phyloP scores from a whole-genome alignment of 441 rosid genomes.

The Populus tomentosa region DNA sequence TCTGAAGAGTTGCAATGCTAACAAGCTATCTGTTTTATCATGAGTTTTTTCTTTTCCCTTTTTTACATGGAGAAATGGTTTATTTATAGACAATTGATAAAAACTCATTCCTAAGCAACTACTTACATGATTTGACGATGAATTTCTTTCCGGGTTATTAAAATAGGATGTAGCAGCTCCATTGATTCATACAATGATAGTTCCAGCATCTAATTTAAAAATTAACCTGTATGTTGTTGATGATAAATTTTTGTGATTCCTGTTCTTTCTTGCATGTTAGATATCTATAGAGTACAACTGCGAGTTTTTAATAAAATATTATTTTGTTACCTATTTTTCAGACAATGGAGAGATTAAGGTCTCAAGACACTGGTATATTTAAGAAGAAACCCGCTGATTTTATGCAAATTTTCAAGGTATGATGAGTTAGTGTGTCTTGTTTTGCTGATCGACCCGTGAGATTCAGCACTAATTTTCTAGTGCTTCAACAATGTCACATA shows the following conservation, averaged over 20 bases:
- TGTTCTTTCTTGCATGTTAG: background rate
- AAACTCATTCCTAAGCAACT: too few species aligned
- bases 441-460: background rate
- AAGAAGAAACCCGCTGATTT: slow-evolving; percentile 88
- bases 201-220: too few species aligned
- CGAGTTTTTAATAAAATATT: background rate
- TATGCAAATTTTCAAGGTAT: slow-evolving; percentile 96
- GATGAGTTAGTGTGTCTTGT: slow-evolving; percentile 1
- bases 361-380: slow-evolving; percentile 76
- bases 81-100: too few species aligned
- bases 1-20: too few species aligned
- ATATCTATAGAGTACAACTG: background rate
- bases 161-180: too few species aligned
- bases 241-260: background rate
- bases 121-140: too few species aligned
- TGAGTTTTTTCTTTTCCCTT: too few species aligned
- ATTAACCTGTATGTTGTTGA: too few species aligned
- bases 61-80: too few species aligned
- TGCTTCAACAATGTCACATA: background rate
- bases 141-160: too few species aligned
- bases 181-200: too few species aligned
- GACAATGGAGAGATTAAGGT: slow-evolving; percentile 97
- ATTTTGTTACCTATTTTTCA: slow-evolving; percentile 24
- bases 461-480: background rate
- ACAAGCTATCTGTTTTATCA: too few species aligned